A percentile compares a stretch with the other conserved stretches of the same genome.
Evolutionary conservation across 305 asterid genomes (phyloP).

Genomic region (Solanum hybrid): DNA sequence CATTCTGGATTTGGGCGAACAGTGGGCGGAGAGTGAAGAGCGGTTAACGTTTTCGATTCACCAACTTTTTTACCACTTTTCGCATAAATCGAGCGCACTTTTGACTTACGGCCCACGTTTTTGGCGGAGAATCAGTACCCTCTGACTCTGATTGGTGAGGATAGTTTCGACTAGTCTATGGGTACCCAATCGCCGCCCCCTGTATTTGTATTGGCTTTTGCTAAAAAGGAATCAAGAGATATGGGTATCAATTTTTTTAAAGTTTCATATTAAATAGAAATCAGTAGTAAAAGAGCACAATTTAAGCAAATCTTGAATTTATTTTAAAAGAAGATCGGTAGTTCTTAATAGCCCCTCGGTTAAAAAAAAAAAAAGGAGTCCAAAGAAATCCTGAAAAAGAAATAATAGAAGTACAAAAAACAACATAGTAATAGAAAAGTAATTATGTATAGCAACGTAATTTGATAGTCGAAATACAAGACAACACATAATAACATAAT

Average conservation of each 20-base stretch:
- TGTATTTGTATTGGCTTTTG: not conserved
- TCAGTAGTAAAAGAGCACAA: not conserved
- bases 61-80: not conserved
- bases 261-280: not conserved
- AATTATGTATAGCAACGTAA: not conserved
- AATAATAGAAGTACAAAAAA: too few relatives aligned
- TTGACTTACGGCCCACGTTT: conserved; percentile 15
- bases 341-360: not conserved
- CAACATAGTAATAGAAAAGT: not conserved
- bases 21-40: not conserved
- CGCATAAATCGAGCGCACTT: not conserved
- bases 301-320: not conserved
- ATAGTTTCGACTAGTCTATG: not conserved
- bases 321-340: not conserved
- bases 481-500: not conserved
- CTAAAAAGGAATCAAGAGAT: not conserved
- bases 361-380: not conserved
- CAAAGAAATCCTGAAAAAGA: too few relatives aligned
- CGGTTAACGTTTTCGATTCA: not conserved
- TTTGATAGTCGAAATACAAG: not conserved
- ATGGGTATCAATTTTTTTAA: not conserved
- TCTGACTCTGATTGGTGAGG: not conserved
- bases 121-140: not conserved
- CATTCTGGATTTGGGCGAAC: conserved; percentile 23
- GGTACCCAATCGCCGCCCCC: not conserved